phyloP scores from a whole-genome alignment of 257 asterid genomes.

The Gardenia jasminoides region DNA sequence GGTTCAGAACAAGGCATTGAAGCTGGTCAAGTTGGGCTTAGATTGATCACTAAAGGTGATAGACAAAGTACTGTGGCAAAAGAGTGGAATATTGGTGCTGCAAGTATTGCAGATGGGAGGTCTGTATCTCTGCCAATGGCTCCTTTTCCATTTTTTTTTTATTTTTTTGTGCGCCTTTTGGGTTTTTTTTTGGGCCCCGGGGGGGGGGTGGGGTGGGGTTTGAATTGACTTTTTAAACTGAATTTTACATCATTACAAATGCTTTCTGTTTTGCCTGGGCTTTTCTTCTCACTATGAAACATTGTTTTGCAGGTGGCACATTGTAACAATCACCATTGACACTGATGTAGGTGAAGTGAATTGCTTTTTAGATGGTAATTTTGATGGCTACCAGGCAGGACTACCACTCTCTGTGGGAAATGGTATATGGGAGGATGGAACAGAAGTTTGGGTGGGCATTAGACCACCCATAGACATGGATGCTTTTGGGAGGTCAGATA shows the following conservation, averaged over 20 bases:
- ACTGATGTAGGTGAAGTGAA: conserved; percentile 93
- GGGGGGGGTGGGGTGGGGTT: not conserved
- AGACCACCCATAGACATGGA: conserved; percentile 93
- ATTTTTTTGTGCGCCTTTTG: not conserved
- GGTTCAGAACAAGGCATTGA: conserved; percentile 99
- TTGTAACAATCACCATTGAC: conserved; percentile 84
- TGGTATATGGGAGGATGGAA: conserved; percentile 87
- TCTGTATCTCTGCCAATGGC: conserved; percentile 11
- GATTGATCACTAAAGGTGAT: conserved; percentile 87
- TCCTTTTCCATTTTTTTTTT: no score
- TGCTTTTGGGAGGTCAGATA: conserved; percentile 98
- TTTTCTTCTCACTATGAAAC: conserved; percentile 8
- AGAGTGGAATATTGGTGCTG: conserved; percentile 94
- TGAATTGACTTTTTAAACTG: not conserved
- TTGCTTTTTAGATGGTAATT: conserved; percentile 92
- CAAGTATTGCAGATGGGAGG: conserved; percentile 99
- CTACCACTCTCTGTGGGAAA: conserved; percentile 76
- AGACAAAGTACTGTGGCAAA: conserved; percentile 82
- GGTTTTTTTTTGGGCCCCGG: not conserved
- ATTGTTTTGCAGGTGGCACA: conserved; percentile 81
- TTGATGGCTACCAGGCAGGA: conserved; percentile 86
- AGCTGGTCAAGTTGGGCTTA: conserved; percentile 98
- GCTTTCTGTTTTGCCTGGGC: conserved; percentile 1
- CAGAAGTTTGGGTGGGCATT: conserved; percentile 89
- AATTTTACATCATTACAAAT: not conserved